These are phyloP conservation scores for Vigna angularis DNA, from an alignment of 306 rosid species.

Conservation along the genomic window DNA sequence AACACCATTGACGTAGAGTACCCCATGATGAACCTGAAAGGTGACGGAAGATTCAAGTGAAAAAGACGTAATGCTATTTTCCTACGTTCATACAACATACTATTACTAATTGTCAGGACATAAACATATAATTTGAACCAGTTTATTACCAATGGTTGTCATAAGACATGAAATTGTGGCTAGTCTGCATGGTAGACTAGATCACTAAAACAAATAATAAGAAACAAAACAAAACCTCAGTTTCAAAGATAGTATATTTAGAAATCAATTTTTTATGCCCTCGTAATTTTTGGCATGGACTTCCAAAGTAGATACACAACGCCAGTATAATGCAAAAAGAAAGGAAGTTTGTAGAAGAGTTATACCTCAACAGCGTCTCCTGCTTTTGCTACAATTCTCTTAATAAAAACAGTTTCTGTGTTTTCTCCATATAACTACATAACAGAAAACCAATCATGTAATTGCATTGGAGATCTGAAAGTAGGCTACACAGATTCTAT, in stretches of 20 bases:
- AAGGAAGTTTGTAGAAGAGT: background rate
- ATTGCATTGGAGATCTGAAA: slow-evolving; percentile 30
- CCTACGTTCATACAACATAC: background rate
- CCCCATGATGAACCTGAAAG: slow-evolving; percentile 67
- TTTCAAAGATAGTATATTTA: background rate
- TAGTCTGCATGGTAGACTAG: background rate
- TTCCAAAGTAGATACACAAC: slow-evolving; percentile 11
- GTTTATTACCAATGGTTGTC: background rate
- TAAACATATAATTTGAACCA: background rate
- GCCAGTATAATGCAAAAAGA: background rate
- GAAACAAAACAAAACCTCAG: background rate
- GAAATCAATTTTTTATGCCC: slow-evolving; percentile 11
- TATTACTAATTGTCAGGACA: background rate
- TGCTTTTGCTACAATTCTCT: slow-evolving; percentile 87
- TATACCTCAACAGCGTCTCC: slow-evolving; percentile 86
- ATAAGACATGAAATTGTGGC: slow-evolving; percentile 2
- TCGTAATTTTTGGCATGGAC: slow-evolving; percentile 7
- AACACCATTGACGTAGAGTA: slow-evolving; percentile 77
- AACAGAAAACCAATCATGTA: slow-evolving; percentile 44
- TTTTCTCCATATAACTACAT: slow-evolving; percentile 57
- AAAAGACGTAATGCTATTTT: slow-evolving; percentile 26
- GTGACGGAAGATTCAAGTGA: slow-evolving; percentile 28
- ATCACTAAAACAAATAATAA: slow-evolving; percentile 8
- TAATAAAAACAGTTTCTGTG: slow-evolving; percentile 64
- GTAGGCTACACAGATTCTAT: slow-evolving; percentile 35